Conservation (phyloP, 768 basidiomycete species). For the Panus rudis region DNA sequence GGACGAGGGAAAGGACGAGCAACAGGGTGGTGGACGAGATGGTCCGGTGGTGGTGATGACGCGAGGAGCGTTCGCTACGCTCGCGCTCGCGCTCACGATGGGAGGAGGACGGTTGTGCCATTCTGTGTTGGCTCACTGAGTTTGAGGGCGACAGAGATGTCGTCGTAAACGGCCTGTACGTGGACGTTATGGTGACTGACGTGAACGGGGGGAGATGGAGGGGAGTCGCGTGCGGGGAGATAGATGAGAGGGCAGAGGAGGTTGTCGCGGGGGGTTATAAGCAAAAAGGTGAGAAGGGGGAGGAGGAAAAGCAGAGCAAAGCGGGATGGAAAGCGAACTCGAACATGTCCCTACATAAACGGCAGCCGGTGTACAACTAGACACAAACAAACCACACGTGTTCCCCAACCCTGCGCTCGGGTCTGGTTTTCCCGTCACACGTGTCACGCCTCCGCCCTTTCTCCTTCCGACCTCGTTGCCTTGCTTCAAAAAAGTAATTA, state of each 20-base stretch:
- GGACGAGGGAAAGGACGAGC: slow-evolving; percentile 76
- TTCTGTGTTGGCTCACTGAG: slow-evolving; percentile 65
- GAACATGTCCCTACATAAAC: slow-evolving; percentile 1
- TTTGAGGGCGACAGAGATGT: slow-evolving; percentile 74
- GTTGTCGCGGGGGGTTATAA: too few species aligned
- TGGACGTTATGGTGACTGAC: slow-evolving; percentile 63
- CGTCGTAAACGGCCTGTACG: slow-evolving; percentile 46
- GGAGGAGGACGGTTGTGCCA: slow-evolving; percentile 84
- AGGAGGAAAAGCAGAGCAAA: slow-evolving; percentile 10
- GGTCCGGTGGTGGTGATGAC: slow-evolving; percentile 74
- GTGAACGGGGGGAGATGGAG: slow-evolving; percentile 20
- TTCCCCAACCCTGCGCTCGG: not conserved
- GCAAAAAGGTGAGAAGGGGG: slow-evolving; percentile 12
- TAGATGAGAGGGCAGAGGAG: slow-evolving; percentile 15
- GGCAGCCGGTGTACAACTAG: not conserved
- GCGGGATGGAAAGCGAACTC: slow-evolving; percentile 4
- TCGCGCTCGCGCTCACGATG: slow-evolving; percentile 52
- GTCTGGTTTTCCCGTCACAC: not conserved
- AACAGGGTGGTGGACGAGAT: slow-evolving; percentile 87
- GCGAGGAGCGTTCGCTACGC: slow-evolving; percentile 50
- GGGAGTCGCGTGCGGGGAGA: slow-evolving; percentile 16
- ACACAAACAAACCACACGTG: not conserved
- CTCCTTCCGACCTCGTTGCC: too few species aligned
- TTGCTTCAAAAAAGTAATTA: too few species aligned
- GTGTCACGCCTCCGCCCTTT: too few species aligned